Evolutionary conservation across 371 early-diverging fungal genomes (phyloP).

Genomic region (Mortierella sp.): DNA sequence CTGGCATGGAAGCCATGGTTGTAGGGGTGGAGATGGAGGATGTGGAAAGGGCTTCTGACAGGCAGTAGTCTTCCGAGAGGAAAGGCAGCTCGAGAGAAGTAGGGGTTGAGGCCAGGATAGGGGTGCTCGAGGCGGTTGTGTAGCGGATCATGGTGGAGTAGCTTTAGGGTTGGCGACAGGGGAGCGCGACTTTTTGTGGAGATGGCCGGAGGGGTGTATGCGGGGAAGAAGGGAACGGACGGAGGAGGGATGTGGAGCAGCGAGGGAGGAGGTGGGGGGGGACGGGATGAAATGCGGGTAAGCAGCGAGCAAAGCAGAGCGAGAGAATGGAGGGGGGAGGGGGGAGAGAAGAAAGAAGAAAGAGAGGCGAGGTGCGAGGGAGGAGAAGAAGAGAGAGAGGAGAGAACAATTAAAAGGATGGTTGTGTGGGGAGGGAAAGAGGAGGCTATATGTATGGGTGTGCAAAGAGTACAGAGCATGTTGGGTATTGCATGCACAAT

Average conservation of each 20-base stretch:
- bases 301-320: neutral
- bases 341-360: no score
- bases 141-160: neutral
- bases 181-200: neutral
- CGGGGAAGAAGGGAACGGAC: neutral
- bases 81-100: slow-evolving; percentile 66
- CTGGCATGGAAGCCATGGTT: neutral
- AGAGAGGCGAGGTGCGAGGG: neutral
- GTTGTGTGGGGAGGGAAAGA: no score
- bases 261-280: neutral
- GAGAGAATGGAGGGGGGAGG: neutral
- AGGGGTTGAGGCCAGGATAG: no score
- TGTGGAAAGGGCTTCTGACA: neutral
- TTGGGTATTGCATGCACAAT: no score
- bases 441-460: no score
- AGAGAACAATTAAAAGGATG: slow-evolving; percentile 5
- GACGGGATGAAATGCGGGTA: no score
- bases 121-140: slow-evolving; percentile 1
- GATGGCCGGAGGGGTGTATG: neutral
- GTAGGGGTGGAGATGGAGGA: neutral
- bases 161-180: neutral
- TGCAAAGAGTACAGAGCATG: no score
- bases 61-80: slow-evolving; percentile 58
- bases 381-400: slow-evolving; percentile 6
- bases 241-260: neutral